Evolutionary conservation across 2,329 filamentous ascomycete species (phyloP).

Genomic region (Ramularia endophylla): DNA sequence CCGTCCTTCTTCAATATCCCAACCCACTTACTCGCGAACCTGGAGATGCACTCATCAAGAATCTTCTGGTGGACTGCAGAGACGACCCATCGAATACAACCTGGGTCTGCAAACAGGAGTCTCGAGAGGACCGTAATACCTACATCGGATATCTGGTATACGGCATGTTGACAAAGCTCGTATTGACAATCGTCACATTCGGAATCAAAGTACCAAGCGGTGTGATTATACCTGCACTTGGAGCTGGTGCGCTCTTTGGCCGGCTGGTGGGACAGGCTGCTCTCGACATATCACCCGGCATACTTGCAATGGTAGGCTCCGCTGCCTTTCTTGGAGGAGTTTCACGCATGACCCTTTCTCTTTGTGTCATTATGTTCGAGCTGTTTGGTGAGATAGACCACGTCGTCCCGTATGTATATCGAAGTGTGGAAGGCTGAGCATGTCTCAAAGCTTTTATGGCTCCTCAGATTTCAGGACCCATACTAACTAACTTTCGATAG

Average conservation of each 20-base stretch:
- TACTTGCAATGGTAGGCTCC: slow-evolving; percentile 57
- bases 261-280: slow-evolving; percentile 53
- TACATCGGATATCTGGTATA: slow-evolving; percentile 50
- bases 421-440: too few relatives aligned
- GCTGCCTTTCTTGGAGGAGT: slow-evolving; percentile 55
- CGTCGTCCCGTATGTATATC: slow-evolving; percentile 39
- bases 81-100: slow-evolving; percentile 28
- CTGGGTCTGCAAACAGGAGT: slow-evolving; percentile 50
- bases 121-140: too few relatives aligned
- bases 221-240: slow-evolving; percentile 55
- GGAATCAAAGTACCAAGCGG: slow-evolving; percentile 56
- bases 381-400: slow-evolving; percentile 55
- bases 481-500: too few relatives aligned
- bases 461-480: too few relatives aligned
- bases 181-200: slow-evolving; percentile 54
- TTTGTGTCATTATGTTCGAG: slow-evolving; percentile 58
- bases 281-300: slow-evolving; percentile 62
- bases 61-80: slow-evolving; percentile 51
- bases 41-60: slow-evolving; percentile 52
- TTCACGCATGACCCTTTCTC: slow-evolving; percentile 52
- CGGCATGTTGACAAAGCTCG: slow-evolving; percentile 49
- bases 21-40: slow-evolving; percentile 51
- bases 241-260: slow-evolving; percentile 54
- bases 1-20: slow-evolving; percentile 51
- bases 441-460: too few relatives aligned